Conservation (phyloP, 2,329 filamentous ascomycete genomes). For the Nannizziopsis arthrosporioides region DNA sequence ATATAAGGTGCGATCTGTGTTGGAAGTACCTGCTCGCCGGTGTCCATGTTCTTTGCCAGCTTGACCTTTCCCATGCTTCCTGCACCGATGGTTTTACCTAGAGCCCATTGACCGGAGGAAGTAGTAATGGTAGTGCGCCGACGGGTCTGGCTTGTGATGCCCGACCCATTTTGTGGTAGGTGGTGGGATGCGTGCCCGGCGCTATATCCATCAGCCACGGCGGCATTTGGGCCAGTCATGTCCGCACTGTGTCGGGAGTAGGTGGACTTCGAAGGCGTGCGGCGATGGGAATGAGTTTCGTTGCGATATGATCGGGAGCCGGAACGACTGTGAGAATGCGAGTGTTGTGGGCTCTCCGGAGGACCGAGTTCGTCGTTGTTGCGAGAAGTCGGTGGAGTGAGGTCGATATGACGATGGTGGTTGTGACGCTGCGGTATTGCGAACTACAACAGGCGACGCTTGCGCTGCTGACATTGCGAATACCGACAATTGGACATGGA, state of each 20-base stretch:
- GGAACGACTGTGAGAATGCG: slow-evolving; percentile 24
- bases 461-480: slow-evolving; percentile 35
- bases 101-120: slow-evolving; percentile 80
- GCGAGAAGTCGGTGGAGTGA: slow-evolving; percentile 33
- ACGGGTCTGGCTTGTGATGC: slow-evolving; percentile 32
- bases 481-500: slow-evolving; percentile 1
- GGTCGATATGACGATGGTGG: slow-evolving; percentile 35
- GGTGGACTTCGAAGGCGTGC: slow-evolving; percentile 31
- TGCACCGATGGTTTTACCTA: slow-evolving; percentile 93
- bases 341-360: slow-evolving; percentile 30
- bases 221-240: slow-evolving; percentile 38
- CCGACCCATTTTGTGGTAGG: slow-evolving; percentile 20
- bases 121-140: slow-evolving; percentile 75
- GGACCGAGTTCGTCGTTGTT: slow-evolving; percentile 37
- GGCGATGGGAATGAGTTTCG: slow-evolving; percentile 40
- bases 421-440: slow-evolving; percentile 40
- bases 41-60: slow-evolving; percentile 78
- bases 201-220: slow-evolving; percentile 43
- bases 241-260: slow-evolving; percentile 36
- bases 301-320: slow-evolving; percentile 39
- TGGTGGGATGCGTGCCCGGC: slow-evolving; percentile 40
- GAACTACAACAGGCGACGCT: slow-evolving; percentile 37
- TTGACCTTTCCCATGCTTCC: slow-evolving; percentile 99
- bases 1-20: background rate
- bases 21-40: slow-evolving; percentile 68